Conservation (phyloP, 2,329 filamentous ascomycete species). For the Fusarium austroafricanum region DNA sequence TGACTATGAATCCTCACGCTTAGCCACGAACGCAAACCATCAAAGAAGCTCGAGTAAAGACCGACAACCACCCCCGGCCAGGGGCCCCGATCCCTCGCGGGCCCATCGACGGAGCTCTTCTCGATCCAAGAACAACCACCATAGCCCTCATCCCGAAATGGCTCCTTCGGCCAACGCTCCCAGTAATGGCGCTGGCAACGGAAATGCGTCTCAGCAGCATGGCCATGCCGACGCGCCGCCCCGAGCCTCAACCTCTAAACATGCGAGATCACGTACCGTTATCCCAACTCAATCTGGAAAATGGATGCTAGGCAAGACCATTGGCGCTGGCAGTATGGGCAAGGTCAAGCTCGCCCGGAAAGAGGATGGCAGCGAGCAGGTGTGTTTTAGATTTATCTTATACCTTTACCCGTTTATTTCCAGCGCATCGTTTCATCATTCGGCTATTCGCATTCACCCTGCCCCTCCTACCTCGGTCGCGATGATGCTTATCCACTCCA, state of each 20-base stretch:
- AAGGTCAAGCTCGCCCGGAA: conserved; percentile 97
- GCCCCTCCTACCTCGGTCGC: conserved; percentile 23
- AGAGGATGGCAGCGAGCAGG: conserved; percentile 90
- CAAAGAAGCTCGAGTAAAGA: conserved; percentile 75
- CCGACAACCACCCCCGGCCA: conserved; percentile 60
- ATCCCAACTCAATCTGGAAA: conserved; percentile 91
- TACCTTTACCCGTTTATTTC: background rate
- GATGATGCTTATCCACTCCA: conserved; percentile 7
- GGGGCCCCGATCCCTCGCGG: conserved; percentile 64
- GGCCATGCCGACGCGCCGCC: conserved; percentile 52
- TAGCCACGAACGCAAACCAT: conserved; percentile 65
- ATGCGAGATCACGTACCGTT: conserved; percentile 75
- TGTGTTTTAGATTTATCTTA: conserved; percentile 55
- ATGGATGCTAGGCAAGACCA: conserved; percentile 96
- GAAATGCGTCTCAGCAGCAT: conserved; percentile 61
- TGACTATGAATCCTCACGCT: conserved; percentile 79
- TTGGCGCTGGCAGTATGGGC: conserved; percentile 98
- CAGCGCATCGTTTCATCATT: conserved; percentile 1
- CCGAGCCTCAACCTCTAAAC: conserved; percentile 57
- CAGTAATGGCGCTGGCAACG: conserved; percentile 65
- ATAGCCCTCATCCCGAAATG: conserved; percentile 58
- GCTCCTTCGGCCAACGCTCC: conserved; percentile 61
- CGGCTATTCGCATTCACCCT: conserved; percentile 13
- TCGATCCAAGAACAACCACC: conserved; percentile 56
- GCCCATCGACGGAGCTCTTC: conserved; percentile 63